Conservation (phyloP, 2,329 filamentous ascomycete species). For the Sclerotinia subarctica region DNA sequence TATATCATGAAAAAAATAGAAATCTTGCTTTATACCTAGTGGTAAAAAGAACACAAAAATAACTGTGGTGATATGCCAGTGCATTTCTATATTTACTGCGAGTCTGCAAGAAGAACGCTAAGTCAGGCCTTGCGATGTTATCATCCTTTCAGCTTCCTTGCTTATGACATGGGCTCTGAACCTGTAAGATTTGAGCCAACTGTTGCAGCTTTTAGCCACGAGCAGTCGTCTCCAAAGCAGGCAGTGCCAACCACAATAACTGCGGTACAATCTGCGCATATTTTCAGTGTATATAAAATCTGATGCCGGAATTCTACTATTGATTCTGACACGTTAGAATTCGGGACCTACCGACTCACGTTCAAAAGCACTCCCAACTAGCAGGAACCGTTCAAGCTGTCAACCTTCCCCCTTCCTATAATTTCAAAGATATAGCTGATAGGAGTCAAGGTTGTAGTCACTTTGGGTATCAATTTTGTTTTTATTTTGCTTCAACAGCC, state of each 20-base stretch:
- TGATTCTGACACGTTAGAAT: background rate
- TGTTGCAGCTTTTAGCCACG: background rate
- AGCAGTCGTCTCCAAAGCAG: background rate
- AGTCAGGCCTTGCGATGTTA: background rate
- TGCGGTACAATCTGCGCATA: background rate
- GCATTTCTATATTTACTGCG: background rate
- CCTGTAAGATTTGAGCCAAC: background rate
- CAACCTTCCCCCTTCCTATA: background rate
- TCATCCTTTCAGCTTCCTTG: background rate
- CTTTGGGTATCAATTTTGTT: background rate
- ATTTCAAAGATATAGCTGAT: background rate
- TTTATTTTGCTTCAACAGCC: background rate
- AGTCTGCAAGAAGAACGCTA: background rate
- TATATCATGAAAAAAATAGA: background rate
- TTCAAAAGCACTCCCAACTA: background rate
- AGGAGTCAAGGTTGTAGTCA: background rate
- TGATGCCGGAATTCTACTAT: background rate
- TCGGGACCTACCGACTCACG: background rate
- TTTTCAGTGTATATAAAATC: background rate
- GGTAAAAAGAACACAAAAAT: background rate
- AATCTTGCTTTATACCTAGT: background rate
- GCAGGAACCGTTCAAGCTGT: slow-evolving; percentile 1
- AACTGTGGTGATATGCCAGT: background rate
- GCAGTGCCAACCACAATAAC: background rate
- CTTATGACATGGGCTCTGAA: background rate